phyloP scores from a whole-genome alignment of 441 rosid species.

The Daphne laureola region DNA sequence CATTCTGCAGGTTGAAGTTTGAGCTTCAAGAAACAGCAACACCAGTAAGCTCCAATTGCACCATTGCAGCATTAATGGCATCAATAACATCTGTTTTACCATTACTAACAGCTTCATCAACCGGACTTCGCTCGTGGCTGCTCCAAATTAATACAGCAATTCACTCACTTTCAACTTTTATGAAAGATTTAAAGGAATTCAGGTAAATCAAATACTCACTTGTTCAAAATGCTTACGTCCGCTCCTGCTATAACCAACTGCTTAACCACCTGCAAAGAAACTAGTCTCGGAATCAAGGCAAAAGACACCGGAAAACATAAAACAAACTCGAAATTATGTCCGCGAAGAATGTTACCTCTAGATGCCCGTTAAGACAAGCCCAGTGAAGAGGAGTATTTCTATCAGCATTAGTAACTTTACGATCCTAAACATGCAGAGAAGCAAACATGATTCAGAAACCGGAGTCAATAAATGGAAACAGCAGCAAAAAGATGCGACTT shows the following conservation, averaged over 20 bases:
- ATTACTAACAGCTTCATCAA: conserved; percentile 69
- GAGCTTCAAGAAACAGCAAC: conserved; percentile 33
- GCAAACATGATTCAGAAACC: conserved; percentile 2
- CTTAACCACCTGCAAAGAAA: conserved; percentile 53
- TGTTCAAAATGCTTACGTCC: conserved; percentile 50
- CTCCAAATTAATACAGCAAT: conserved; percentile 10
- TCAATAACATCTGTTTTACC: conserved; percentile 64
- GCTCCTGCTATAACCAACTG: conserved; percentile 73
- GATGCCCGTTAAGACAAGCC: conserved; percentile 81
- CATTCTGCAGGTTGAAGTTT: not conserved
- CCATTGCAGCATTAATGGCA: conserved; percentile 49
- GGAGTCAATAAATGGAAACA: not conserved
- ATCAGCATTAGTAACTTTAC: conserved; percentile 61
- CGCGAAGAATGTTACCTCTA: conserved; percentile 40
- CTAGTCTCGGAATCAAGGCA: conserved; percentile 9
- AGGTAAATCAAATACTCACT: conserved; percentile 27
- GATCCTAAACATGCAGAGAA: conserved; percentile 37
- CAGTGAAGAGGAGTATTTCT: conserved; percentile 85
- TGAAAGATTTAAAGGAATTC: not conserved
- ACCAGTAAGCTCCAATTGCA: conserved; percentile 57
- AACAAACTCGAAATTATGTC: not conserved
- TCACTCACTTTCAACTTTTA: not conserved
- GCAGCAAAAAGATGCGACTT: conserved; percentile 2
- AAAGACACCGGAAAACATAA: not conserved
- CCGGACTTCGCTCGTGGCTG: conserved; percentile 76